Evolutionary conservation across 768 basidiomycete genomes (phyloP).

Genomic region (Chalciporus sphaerocephalus): DNA sequence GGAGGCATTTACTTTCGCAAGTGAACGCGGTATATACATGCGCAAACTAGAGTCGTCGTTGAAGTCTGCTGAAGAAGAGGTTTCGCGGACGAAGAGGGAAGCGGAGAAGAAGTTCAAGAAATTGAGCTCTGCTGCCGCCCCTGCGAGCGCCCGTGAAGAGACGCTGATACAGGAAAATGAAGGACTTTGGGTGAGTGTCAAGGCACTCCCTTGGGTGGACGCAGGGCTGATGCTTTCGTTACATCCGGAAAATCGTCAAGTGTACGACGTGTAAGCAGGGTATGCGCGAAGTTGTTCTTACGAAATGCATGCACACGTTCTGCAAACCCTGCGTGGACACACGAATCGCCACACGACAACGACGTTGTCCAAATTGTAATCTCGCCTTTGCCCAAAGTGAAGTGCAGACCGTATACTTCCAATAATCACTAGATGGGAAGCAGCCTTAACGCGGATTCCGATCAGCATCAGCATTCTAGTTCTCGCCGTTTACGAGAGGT

Average conservation of each 20-base stretch:
- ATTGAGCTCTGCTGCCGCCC: constrained; percentile 29
- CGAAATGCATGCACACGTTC: constrained; percentile 91
- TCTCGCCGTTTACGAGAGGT: neutral
- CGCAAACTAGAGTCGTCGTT: constrained; percentile 21
- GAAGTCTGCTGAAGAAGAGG: constrained; percentile 40
- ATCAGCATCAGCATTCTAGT: neutral
- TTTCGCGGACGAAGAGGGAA: constrained; percentile 46
- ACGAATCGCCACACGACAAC: constrained; percentile 84
- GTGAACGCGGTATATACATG: constrained; percentile 29
- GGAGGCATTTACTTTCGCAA: constrained; percentile 30
- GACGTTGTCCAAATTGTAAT: constrained; percentile 91
- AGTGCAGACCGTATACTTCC: constrained; percentile 64
- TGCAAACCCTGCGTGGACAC: constrained; percentile 81
- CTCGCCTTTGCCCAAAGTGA: constrained; percentile 78
- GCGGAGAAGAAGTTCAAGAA: constrained; percentile 52
- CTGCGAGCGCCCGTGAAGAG: constrained; percentile 29
- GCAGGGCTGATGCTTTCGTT: neutral
- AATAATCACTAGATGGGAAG: constrained; percentile 28
- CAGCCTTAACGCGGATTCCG: neutral
- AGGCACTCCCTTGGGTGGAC: neutral
- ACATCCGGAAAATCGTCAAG: constrained; percentile 65
- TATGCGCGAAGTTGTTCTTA: constrained; percentile 76
- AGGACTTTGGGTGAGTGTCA: constrained; percentile 52
- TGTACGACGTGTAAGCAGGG: constrained; percentile 83
- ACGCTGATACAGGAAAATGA: constrained; percentile 48